Conservation (phyloP, 2,329 filamentous ascomycete species). For the Grosmannia clavigera region DNA sequence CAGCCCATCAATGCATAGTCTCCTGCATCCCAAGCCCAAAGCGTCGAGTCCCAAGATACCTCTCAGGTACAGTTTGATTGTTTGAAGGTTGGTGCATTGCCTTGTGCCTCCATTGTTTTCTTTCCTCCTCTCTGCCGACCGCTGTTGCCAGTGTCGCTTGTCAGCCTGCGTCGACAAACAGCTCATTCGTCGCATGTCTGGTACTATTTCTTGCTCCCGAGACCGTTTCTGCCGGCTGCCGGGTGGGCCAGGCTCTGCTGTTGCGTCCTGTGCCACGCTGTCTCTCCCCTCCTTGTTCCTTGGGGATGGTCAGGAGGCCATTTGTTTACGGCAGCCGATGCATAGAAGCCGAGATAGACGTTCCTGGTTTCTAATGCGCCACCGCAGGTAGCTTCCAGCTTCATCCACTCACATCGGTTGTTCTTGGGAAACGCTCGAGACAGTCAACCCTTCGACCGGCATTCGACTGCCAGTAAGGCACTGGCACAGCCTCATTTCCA, state of each 20-base stretch:
- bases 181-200: constrained; percentile 2
- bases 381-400: constrained; percentile 4
- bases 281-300: background rate
- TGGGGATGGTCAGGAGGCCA: background rate
- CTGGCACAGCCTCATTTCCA: background rate
- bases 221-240: background rate
- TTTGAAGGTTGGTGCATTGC: background rate
- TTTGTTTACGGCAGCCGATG: background rate
- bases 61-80: background rate
- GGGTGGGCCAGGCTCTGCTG: background rate
- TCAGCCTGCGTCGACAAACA: constrained; percentile 3
- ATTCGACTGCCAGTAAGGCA: background rate
- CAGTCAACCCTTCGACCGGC: background rate
- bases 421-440: background rate
- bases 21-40: constrained; percentile 10
- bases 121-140: background rate
- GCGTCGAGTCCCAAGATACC: constrained; percentile 1
- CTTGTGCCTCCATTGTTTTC: background rate
- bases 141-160: background rate
- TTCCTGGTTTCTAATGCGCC: constrained; percentile 1
- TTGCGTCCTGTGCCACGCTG: constrained; percentile 5
- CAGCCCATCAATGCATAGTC: constrained; percentile 9
- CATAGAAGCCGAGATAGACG: background rate
- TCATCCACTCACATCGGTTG: background rate
- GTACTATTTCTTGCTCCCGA: background rate